These are phyloP conservation scores for Bimuria novae-zelandiae DNA, from an alignment of 2,329 filamentous ascomycete species.

Conservation along the genomic window DNA sequence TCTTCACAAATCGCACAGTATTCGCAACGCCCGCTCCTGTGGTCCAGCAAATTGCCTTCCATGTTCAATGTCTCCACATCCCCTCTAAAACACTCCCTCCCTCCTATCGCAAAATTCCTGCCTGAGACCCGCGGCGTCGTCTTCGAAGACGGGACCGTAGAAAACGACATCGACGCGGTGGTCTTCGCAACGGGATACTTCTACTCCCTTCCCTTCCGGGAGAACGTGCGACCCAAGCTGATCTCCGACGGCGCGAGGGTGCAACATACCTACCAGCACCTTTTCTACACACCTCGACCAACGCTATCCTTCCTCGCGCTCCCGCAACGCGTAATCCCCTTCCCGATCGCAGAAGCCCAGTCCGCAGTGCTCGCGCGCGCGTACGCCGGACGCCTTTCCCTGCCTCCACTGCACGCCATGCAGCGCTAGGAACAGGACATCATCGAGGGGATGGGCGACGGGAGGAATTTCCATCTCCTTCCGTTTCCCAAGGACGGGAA, in stretches of 20 bases:
- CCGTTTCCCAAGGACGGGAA: conserved; percentile 66
- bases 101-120: conserved; percentile 59
- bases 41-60: conserved; percentile 26
- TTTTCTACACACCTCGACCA: conserved; percentile 76
- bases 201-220: conserved; percentile 77
- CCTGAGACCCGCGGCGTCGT: conserved; percentile 64
- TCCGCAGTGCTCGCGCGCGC: conserved; percentile 75
- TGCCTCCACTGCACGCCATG: conserved; percentile 71
- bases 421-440: conserved; percentile 63
- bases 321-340: conserved; percentile 85
- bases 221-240: conserved; percentile 60
- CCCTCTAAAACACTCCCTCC: conserved; percentile 61
- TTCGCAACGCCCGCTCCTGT: conserved; percentile 64
- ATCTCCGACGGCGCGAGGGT: conserved; percentile 73
- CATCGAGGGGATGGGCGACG: conserved; percentile 51
- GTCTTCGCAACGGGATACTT: conserved; percentile 91
- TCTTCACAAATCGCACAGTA: conserved; percentile 71
- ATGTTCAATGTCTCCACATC: conserved; percentile 28
- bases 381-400: conserved; percentile 70
- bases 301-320: conserved; percentile 78
- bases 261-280: conserved; percentile 74
- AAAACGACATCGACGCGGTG: conserved; percentile 72
- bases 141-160: conserved; percentile 68
- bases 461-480: conserved; percentile 59
- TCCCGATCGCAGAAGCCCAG: conserved; percentile 79